phyloP scores from a whole-genome alignment of 495 filamentous ascomycete species.

The Letharia lupina region DNA sequence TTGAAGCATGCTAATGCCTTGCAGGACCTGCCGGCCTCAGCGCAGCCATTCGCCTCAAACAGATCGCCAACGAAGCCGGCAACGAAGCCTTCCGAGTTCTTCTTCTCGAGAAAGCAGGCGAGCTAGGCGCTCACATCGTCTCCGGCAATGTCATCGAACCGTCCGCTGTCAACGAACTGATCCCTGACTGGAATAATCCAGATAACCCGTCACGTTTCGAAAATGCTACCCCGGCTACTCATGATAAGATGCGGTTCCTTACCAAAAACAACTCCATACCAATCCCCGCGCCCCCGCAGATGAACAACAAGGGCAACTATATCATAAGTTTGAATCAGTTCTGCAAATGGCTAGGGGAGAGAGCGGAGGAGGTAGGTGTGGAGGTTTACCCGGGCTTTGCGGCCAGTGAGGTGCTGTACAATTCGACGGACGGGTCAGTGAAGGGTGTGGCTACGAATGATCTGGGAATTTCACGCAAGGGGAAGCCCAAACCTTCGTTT shows the following conservation, averaged over 20 bases:
- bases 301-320: slow-evolving; percentile 97
- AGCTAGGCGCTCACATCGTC: slow-evolving; percentile 89
- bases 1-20: slow-evolving; percentile 8
- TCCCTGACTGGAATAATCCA: slow-evolving; percentile 88
- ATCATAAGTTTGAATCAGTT: slow-evolving; percentile 93
- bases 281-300: slow-evolving; percentile 85
- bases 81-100: slow-evolving; percentile 94
- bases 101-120: slow-evolving; percentile 89
- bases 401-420: slow-evolving; percentile 85
- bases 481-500: slow-evolving; percentile 83
- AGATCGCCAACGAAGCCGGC: slow-evolving; percentile 89
- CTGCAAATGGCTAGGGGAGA: slow-evolving; percentile 87
- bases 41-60: slow-evolving; percentile 90
- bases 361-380: slow-evolving; percentile 95
- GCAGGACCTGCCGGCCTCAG: slow-evolving; percentile 80
- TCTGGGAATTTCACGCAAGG: slow-evolving; percentile 69
- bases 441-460: slow-evolving; percentile 96
- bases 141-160: slow-evolving; percentile 95
- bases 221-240: slow-evolving; percentile 68
- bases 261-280: slow-evolving; percentile 73
- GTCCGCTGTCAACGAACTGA: slow-evolving; percentile 75
- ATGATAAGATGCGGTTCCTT: slow-evolving; percentile 87
- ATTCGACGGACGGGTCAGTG: slow-evolving; percentile 67
- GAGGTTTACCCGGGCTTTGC: slow-evolving; percentile 96
- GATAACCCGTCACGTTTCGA: slow-evolving; percentile 80